These are phyloP conservation scores for Simmondsia chinensis DNA, from an alignment of 148 eudicot species.

Conservation along the genomic window DNA sequence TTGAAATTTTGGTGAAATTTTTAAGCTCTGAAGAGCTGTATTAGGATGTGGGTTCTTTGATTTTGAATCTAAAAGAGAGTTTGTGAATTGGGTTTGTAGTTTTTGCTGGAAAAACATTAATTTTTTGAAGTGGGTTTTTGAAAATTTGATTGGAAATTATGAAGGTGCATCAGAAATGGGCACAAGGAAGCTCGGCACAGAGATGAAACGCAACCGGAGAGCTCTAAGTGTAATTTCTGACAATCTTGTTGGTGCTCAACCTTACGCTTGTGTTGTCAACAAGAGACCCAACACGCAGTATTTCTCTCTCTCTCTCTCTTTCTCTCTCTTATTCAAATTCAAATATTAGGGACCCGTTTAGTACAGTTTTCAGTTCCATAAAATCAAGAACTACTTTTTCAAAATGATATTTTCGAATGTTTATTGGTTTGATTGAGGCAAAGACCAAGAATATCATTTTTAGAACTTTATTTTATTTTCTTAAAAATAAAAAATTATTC, in stretches of 20 bases:
- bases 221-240: conserved; percentile 51
- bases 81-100: neutral
- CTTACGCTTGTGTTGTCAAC: conserved; percentile 31
- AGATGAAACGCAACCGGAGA: conserved; percentile 43
- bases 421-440: too few species aligned
- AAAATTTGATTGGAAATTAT: neutral
- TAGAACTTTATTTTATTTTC: too few species aligned
- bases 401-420: too few species aligned
- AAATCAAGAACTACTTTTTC: too few species aligned
- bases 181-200: conserved; percentile 39
- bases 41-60: conserved; percentile 4
- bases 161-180: conserved; percentile 30
- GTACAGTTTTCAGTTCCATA: too few species aligned
- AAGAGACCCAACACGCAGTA: conserved; percentile 38
- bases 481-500: too few species aligned
- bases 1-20: too few species aligned
- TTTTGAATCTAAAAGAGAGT: neutral
- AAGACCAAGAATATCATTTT: too few species aligned
- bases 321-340: conserved; percentile 1
- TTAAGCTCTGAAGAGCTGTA: too few species aligned
- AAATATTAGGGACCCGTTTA: too few species aligned
- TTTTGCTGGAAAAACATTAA: neutral
- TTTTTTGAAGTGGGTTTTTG: conserved; percentile 7
- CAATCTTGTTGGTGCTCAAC: conserved; percentile 37
- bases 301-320: too few species aligned